Evolutionary conservation across 2,329 filamentous ascomycete genomes (phyloP), one percentile per base, ranked within the genome.

Genomic region (Plenodomus tracheiphilus): DNA sequence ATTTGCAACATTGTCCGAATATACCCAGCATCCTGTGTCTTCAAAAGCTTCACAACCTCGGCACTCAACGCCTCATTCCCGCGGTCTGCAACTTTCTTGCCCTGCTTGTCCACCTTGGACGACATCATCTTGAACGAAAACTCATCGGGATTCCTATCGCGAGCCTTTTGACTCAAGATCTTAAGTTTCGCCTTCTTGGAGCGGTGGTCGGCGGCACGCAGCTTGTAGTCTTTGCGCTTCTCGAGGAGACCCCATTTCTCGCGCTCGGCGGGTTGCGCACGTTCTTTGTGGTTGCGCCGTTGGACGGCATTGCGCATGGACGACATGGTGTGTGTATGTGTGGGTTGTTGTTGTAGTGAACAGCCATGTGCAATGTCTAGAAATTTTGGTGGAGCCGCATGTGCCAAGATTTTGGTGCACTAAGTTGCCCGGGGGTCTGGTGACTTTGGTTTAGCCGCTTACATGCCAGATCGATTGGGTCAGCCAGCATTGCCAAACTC

Each of bases 161-260:
- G 73, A 6, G 81, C 84, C 65, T 86, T 86, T 57, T 82, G 75
- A 51, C 79, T 77, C 16, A 87, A 74, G 16, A 81, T 75, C 65
- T 80, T 79, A 46, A 87, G 73, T 54, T 84, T 82, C 47, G 76
- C 74, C 64, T 84, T 81, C 70, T 87, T 87, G 46, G 73, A 66
- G 60, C 84, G 83, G 75, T 85, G 84, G 72, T 86, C 84, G 68
- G 78, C 77, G 16, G 84, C 84, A 44, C 84, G 83, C 48, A 86
- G 81, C 51, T 81, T 80, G 75, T 87, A 87, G 73, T 87, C 84
- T 77, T 97, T 97, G 81, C 94, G 89, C 77, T 99, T 97, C 74
- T 97, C 94, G 53, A 97, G 85, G 18, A 97, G 83, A 57, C 94
- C 94, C 75, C 91, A 91, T 78, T 90, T 90, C 58, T 86, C 79